Percentiles rank a stretch among this genome's conserved stretches.
These are phyloP conservation scores for Nepenthes mirabilis DNA, from an alignment of 148 eudicot species.

Conservation along the genomic window DNA sequence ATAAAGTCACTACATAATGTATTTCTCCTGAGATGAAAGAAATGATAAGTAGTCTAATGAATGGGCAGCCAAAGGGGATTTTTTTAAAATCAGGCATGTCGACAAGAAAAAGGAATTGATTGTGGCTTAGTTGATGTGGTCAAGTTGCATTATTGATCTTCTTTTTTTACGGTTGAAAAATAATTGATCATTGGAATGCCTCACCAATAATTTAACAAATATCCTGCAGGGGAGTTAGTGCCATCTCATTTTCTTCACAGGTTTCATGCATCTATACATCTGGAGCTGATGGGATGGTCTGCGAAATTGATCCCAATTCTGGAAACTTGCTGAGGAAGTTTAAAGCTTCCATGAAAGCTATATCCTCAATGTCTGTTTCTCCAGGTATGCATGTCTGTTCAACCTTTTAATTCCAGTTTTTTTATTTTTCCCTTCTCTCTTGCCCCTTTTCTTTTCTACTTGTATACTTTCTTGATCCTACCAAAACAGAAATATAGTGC, in stretches of 20 bases:
- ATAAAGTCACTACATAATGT: no score
- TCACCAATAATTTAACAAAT: background rate
- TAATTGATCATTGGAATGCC: no score
- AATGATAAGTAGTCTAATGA: no score
- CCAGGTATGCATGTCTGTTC: conserved; percentile 32
- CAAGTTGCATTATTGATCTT: no score
- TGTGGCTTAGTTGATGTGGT: no score
- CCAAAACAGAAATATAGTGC: no score
- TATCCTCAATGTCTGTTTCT: conserved; percentile 79
- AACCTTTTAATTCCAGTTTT: background rate
- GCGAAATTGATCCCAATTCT: conserved; percentile 59
- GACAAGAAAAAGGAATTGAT: no score
- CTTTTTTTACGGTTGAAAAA: no score
- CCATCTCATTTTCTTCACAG: conserved; percentile 46
- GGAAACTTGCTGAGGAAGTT: conserved; percentile 75
- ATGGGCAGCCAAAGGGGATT: no score
- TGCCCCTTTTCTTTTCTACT: background rate
- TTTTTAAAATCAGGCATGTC: no score
- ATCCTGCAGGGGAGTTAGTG: conserved; percentile 60
- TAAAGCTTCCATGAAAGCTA: conserved; percentile 71
- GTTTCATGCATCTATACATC: conserved; percentile 60
- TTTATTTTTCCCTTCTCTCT: background rate
- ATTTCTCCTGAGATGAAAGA: no score
- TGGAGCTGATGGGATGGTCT: conserved; percentile 88
- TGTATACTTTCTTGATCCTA: background rate